Evolutionary conservation across 129 eudicot species (phyloP), one percentile per base, ranked within the genome.

Genomic region (Rutidosis leptorrhynchoides): DNA sequence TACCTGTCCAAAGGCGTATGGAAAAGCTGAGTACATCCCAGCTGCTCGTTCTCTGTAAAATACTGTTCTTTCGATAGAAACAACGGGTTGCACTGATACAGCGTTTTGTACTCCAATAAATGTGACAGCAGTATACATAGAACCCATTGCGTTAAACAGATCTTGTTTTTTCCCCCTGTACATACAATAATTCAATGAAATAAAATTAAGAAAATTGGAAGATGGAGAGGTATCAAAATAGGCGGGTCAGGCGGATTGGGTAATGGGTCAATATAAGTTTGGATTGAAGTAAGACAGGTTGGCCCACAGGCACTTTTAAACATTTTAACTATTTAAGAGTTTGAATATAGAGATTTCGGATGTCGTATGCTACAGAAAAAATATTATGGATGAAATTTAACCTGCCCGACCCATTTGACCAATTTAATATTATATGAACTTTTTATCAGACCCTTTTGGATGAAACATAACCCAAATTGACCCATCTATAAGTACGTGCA

Each of bases 31-130:
- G 67, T 87, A 90, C 97, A 90, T 90, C 62, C 97, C 95, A 3
- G 97, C 93, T 10, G 95, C 97, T 79, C 93, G 79, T 87, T 90
- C 97, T 65, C 97, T 83, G 65, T 90, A 90, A 61, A 90, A 90
- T 28, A 90, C 97, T 0, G 97, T 87, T 73, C 93, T 81, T 67
- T 90, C 97, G 12, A 87, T 65, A 62, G 86, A 84, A 58, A 90
- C 93, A 17, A 90, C 86, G 6, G 97, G 95, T 62, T 87, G 95
- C 51, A 87, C 88, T 1, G 96, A 45, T 12, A 79, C 48, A 53
- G 93, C 80, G 73, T 87, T 87, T 65, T 83, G 88, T 54, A 87
- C 74, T 11, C 97, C 95, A 61, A 90, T 70, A 66, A 90, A 90
- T 35, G 82, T 68, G 27, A 90, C 90, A 29, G 95, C 87, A 9